A percentile compares a stretch with the other conserved stretches of the same genome.
phyloP scores from a whole-genome alignment of 1,284 basidiomycete species.

The Puccinia hordei region DNA sequence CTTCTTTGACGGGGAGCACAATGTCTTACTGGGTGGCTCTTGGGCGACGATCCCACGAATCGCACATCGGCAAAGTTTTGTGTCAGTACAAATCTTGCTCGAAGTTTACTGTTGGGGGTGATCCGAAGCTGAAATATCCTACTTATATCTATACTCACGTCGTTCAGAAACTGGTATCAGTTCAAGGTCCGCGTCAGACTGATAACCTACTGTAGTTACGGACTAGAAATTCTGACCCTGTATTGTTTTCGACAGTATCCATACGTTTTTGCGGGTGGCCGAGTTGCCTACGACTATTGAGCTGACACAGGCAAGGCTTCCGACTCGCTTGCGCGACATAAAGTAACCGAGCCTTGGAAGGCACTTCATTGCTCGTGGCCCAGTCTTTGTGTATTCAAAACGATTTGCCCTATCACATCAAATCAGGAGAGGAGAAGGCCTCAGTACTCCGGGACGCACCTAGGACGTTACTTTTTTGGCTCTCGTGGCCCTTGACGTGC shows the following conservation, averaged over 20 bases:
- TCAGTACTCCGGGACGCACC: too few relatives aligned
- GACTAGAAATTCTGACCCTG: not conserved
- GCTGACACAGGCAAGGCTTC: not conserved
- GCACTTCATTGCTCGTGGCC: too few relatives aligned
- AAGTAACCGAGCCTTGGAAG: too few relatives aligned
- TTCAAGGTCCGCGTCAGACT: constrained; percentile 27
- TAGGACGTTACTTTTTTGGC: too few relatives aligned
- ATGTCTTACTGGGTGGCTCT: constrained; percentile 78
- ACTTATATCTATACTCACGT: not conserved
- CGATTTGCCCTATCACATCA: too few relatives aligned
- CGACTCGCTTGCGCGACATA: not conserved
- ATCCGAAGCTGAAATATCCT: not conserved
- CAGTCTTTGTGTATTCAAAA: too few relatives aligned
- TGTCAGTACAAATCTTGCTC: constrained; percentile 47
- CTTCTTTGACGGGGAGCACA: constrained; percentile 56
- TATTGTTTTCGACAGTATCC: constrained; percentile 66
- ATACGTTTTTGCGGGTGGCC: constrained; percentile 76
- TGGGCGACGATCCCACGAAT: constrained; percentile 81
- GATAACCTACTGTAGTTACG: not conserved
- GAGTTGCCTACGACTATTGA: constrained; percentile 72
- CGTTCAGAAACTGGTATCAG: constrained; percentile 47
- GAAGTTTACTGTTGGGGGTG: not conserved
- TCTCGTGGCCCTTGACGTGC: too few relatives aligned
- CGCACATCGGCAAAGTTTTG: constrained; percentile 70
- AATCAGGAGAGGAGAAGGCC: too few relatives aligned